These are phyloP conservation scores for Williopsis jadinii DNA, from an alignment of 1,139 yeast genomes.

Conservation along the genomic window DNA sequence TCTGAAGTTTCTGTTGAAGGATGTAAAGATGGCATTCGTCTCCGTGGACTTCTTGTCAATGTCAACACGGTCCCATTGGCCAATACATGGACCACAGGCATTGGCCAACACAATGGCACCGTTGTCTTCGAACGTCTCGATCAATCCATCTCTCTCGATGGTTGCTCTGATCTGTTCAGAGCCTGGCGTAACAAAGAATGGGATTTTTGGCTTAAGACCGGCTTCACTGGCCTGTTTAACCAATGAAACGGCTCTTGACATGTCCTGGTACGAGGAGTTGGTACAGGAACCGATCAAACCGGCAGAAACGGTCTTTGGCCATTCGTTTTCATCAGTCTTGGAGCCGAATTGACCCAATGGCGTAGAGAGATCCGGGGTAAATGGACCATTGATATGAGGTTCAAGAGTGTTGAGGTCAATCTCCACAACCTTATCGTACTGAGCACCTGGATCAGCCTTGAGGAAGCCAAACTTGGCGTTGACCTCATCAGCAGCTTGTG, in stretches of 20 bases:
- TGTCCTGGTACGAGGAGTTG: conserved; percentile 94
- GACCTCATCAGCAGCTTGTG: conserved; percentile 64
- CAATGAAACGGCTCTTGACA: conserved; percentile 89
- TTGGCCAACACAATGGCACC: conserved; percentile 92
- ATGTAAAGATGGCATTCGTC: conserved; percentile 81
- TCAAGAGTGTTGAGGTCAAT: conserved; percentile 69
- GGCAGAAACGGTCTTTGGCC: conserved; percentile 80
- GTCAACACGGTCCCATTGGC: conserved; percentile 90
- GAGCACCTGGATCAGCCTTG: conserved; percentile 73
- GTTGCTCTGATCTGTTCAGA: conserved; percentile 99
- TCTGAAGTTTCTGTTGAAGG: conserved; percentile 93
- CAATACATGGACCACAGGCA: conserved; percentile 99
- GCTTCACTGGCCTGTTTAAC: conserved; percentile 77
- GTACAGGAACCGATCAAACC: conserved; percentile 98
- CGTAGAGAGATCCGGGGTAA: conserved; percentile 90
- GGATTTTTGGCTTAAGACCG: conserved; percentile 88
- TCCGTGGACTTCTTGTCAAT: conserved; percentile 60
- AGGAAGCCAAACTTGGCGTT: conserved; percentile 54
- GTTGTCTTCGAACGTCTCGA: conserved; percentile 68
- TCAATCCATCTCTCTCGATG: conserved; percentile 87
- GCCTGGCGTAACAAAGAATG: conserved; percentile 94
- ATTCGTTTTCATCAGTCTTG: conserved; percentile 56
- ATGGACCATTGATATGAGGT: conserved; percentile 92
- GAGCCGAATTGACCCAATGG: conserved; percentile 68
- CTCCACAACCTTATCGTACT: conserved; percentile 79